Percentiles rank a stretch among this genome's conserved stretches.
These are phyloP conservation scores for Diaporthe citriasiana DNA, from an alignment of 2,329 filamentous ascomycete genomes.

Conservation along the genomic window DNA sequence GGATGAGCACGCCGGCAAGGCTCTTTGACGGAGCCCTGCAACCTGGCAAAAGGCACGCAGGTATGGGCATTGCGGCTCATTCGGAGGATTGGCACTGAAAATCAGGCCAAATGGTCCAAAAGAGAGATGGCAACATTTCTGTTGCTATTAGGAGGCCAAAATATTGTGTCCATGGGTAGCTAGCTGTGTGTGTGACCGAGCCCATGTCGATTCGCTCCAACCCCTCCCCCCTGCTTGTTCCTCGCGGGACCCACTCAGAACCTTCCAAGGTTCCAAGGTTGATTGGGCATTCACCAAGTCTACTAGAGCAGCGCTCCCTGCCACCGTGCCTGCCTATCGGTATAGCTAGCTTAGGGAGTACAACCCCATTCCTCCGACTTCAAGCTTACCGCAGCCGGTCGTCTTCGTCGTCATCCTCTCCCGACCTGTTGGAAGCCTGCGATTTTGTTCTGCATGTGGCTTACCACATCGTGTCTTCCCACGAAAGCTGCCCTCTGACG, in stretches of 20 bases:
- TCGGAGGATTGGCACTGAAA: not conserved
- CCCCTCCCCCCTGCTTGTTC: slow-evolving; percentile 12
- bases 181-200: not conserved
- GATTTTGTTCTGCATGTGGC: not conserved
- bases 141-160: slow-evolving; percentile 17
- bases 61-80: slow-evolving; percentile 41
- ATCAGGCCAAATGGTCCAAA: not conserved
- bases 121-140: slow-evolving; percentile 17
- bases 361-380: slow-evolving; percentile 25
- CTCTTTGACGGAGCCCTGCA: slow-evolving; percentile 23
- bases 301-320: not conserved
- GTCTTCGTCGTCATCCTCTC: slow-evolving; percentile 12
- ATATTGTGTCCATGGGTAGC: not conserved
- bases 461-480: not conserved
- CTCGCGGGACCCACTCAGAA: slow-evolving; percentile 3
- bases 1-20: slow-evolving; percentile 36
- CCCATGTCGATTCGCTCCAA: not conserved
- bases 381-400: not conserved
- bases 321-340: slow-evolving; percentile 18
- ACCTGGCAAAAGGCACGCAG: slow-evolving; percentile 39
- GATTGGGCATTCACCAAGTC: slow-evolving; percentile 22
- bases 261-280: no score
- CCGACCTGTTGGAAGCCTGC: slow-evolving; percentile 12
- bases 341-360: slow-evolving; percentile 29
- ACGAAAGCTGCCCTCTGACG: not conserved